These are phyloP conservation scores for Brassica hybrid DNA, from an alignment of 441 rosid genomes.

Conservation along the genomic window DNA sequence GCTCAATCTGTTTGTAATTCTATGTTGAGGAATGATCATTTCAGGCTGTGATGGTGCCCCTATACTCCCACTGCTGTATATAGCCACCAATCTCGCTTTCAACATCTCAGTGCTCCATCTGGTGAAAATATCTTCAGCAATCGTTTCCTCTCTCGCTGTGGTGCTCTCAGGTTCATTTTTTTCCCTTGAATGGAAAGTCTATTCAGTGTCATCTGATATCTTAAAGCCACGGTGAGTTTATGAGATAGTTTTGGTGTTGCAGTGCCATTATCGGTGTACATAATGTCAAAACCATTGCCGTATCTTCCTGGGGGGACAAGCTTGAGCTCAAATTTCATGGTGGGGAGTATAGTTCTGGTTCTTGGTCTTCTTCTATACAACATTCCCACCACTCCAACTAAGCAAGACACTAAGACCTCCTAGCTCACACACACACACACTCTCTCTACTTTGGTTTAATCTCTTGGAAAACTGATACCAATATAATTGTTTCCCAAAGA, in stretches of 20 bases:
- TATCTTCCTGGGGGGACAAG: conserved; percentile 75
- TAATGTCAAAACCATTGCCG: conserved; percentile 77
- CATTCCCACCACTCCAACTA: conserved; percentile 45
- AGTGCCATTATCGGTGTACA: conserved; percentile 76
- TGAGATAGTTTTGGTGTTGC: conserved; percentile 33
- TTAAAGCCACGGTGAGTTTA: background rate
- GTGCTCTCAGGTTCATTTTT: conserved; percentile 65
- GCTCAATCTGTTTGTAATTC: conserved; percentile 14
- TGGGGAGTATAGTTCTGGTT: conserved; percentile 61
- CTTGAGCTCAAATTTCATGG: conserved; percentile 70
- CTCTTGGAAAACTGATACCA: background rate
- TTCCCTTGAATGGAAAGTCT: conserved; percentile 19
- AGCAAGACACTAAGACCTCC: conserved; percentile 41
- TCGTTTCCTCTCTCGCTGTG: conserved; percentile 72
- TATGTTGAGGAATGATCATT: conserved; percentile 4
- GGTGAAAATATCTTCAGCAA: conserved; percentile 73
- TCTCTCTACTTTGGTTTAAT: background rate
- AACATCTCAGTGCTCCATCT: conserved; percentile 79
- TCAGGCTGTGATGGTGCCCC: conserved; percentile 85
- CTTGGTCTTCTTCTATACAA: conserved; percentile 72
- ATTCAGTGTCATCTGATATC: conserved; percentile 20
- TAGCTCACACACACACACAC: conserved; percentile 6
- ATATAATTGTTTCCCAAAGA: background rate
- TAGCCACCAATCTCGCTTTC: conserved; percentile 70
- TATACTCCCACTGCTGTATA: conserved; percentile 72